Base-by-base conservation (phyloP, 164 flowering plant species). In the Magnolia changhungtana region DNA sequence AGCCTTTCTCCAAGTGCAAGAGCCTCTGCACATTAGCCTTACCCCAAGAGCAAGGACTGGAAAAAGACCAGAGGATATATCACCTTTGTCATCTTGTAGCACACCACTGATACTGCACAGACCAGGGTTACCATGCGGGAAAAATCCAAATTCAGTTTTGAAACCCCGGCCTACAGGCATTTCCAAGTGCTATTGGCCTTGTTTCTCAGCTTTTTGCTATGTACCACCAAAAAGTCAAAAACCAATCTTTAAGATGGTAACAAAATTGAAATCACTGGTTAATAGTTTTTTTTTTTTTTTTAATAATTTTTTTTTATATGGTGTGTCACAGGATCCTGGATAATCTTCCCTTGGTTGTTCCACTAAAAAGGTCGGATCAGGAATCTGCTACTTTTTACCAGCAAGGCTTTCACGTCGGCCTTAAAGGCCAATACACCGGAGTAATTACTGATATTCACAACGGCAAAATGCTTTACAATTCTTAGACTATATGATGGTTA, bases 321-420 rank as follows among this genome's bases (percentile, higher is more conserved):
- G 74, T 66, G 59, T 78, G 64, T 78, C 50, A 27, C 85, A 95
- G 98, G 98, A 95, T 95, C 73, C 79, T 95, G 85, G 98, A 93
- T 78, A 95, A 95, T 80, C 98, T 95, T 81, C 98, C 98, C 49
- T 82, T 92, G 51, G 97, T 95, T 82, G 87, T 92, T 75, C 98
- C 98, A 16, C 50, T 87, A 1, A 81, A 50, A 81, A 86, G 97
- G 80, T 75, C 75, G 19, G 98, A 89, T 78, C 91, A 82, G 85
- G 92, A 90, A 71, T 77, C 85, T 66, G 45, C 87, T 16, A 69
- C 78, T 1, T 79, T 91, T 72, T 95, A 93, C 82, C 96, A 93
- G 72, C 91, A 86, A 83, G 98, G 98, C 1, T 93, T 83, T 76
- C 90, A 71, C 80, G 88, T 95, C 81, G 98, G 98, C 67, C 86